Conservation (phyloP, 2,329 filamentous ascomycete species). For the Aspergillus cejpii region DNA sequence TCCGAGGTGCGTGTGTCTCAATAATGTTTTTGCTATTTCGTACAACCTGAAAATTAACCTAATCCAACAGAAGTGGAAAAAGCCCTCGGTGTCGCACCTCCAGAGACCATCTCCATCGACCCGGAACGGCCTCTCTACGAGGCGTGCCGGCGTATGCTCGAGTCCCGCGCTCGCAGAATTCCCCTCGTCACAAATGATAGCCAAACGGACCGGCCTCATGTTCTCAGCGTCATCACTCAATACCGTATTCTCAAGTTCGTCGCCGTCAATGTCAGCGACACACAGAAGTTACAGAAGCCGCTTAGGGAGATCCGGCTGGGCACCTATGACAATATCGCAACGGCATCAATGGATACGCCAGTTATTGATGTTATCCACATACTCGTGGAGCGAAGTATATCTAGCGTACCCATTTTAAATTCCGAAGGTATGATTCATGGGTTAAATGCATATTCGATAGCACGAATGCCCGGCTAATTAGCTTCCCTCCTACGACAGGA, state of each 20-base stretch:
- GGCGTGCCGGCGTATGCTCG: constrained; percentile 88
- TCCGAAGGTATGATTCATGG: constrained; percentile 48
- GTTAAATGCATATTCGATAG: neutral
- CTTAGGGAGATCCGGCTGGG: constrained; percentile 78
- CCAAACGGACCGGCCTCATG: constrained; percentile 84
- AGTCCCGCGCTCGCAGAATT: constrained; percentile 86
- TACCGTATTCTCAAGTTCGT: constrained; percentile 99
- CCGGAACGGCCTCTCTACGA: constrained; percentile 88
- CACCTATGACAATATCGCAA: constrained; percentile 73
- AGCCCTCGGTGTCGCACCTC: constrained; percentile 79
- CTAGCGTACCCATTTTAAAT: constrained; percentile 88
- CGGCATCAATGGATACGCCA: constrained; percentile 78
- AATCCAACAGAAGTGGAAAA: constrained; percentile 76
- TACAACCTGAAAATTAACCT: constrained; percentile 4
- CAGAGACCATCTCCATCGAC: constrained; percentile 94
- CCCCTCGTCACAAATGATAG: constrained; percentile 90
- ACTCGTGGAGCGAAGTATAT: constrained; percentile 89
- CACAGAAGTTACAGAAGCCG: constrained; percentile 79
- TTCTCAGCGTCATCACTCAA: constrained; percentile 94
- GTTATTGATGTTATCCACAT: constrained; percentile 92
- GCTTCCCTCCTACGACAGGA: constrained; percentile 35
- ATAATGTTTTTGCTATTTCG: neutral
- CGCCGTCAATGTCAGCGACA: constrained; percentile 86
- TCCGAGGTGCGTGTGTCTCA: constrained; percentile 60
- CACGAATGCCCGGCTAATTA: neutral